A percentile compares a stretch with the other conserved stretches of the same genome.
Conservation (phyloP, 257 asterid genomes). For the Salvia splendens region DNA sequence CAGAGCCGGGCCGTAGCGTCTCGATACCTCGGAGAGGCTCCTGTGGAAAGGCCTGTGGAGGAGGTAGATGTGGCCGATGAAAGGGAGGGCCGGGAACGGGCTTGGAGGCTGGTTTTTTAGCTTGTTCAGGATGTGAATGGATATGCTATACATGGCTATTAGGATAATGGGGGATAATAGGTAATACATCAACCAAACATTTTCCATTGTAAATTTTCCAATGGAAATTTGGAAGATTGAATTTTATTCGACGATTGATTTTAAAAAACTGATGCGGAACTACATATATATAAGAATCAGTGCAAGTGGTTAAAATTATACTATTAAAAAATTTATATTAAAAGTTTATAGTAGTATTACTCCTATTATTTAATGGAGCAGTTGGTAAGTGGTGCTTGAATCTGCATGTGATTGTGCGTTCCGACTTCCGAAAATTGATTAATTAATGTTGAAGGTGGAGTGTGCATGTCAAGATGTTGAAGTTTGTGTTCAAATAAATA, state of each 20-base stretch:
- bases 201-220: too few species aligned
- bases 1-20: conserved; percentile 56
- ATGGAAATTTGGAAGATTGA: background rate
- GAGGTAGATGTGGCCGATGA: conserved; percentile 70
- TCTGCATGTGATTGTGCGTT: conserved; percentile 32
- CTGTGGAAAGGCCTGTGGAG: conserved; percentile 57
- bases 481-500: conserved; percentile 6
- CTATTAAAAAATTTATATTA: background rate
- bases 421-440: background rate
- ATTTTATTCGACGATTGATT: background rate
- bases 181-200: conserved; percentile 22
- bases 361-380: background rate
- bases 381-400: conserved; percentile 23
- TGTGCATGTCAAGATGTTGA: conserved; percentile 25
- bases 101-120: conserved; percentile 62
- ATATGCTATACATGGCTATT: conserved; percentile 33
- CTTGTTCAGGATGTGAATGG: conserved; percentile 39
- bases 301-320: background rate
- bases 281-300: too few species aligned
- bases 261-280: too few species aligned
- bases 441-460: conserved; percentile 27
- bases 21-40: conserved; percentile 48
- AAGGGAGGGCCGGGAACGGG: conserved; percentile 64
- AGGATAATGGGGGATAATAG: conserved; percentile 37
- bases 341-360: background rate